Base-by-base conservation (phyloP, 1,284 basidiomycete species). In the Mycosarcoma mackinlayi region DNA sequence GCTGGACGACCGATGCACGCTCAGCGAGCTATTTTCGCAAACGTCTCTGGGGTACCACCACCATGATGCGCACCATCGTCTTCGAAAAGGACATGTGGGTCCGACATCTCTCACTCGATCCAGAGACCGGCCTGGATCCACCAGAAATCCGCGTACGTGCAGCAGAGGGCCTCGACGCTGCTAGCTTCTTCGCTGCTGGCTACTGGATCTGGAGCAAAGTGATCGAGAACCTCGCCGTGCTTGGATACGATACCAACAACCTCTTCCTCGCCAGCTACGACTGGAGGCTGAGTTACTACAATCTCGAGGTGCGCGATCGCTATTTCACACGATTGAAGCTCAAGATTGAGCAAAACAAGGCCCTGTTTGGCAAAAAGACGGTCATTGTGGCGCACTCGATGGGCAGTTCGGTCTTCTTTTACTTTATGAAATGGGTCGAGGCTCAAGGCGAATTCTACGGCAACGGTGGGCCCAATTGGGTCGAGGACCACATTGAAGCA, bases 31-130 rank as follows among this genome's bases (percentile, higher is more conserved):
- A 75, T 64, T 82, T 82, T 51, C 68, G 79, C 18, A 76, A 81
- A 51, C 58, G 80, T 8, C 66, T 82, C 10, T 82, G 80, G 80
- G 79, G 78, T 5, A 79, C 65, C 51, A 80, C 70, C 57, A 89
- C 88, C 41, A 94, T 94, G 93, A 83, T 95, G 49, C 88, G 92
- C 2, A 91, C 92, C 71, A 91, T 92, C 27, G 88, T 91, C 1
- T 91, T 93, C 77, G 92, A 93, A 77, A 89, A 89, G 69, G 90
- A 91, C 42, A 87, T 86, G 63, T 99, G 96, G 96, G 90, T 98
- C 70, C 84, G 89, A 25, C 90, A 94, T 0, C 88, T 98, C 84
- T 89, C 91, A 85, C 88, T 99, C 9, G 95, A 99, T 83, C 90
- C 92, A 0, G 72, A 76, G 18, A 96, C 94, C 0, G 96, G 95